Base-by-base conservation (phyloP, 768 basidiomycete genomes). In the Holtermanniella nyarrowii region DNA sequence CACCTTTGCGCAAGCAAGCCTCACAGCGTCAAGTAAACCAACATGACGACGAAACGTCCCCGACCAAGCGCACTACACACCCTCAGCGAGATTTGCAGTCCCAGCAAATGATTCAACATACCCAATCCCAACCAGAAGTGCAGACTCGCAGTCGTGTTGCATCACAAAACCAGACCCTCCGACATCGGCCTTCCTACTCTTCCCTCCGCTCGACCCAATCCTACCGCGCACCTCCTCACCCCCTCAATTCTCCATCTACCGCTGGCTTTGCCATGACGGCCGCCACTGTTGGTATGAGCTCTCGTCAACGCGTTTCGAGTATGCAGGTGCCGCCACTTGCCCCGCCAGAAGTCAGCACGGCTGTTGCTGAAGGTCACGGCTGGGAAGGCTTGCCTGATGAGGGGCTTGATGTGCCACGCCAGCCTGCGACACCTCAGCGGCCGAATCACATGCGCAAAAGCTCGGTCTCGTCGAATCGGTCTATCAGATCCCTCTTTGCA, bases 181-280 rank as follows among this genome's bases (percentile, higher is more conserved):
- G 59, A 10, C 65, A 67, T 43, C 53, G 61, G 10, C 52, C 53
- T 26, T 67, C 65, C 18, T 57, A 62, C 41, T 64, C 63, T 10
- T 67, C 65, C 14, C 54, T 67, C 13, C 60, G 65, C 4, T 67
- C 65, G 10, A 59, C 64, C 22, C 65, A 67, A 43, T 67, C 65
- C 10, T 54, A 64, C 22, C 58, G 65, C 5, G 65, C 65, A 2
- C 65, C 65, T 22, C 65, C 65, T 4, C 65, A 67, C 47, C 65
- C 65, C 3, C 56, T 67, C 31, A 67, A 67, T 27, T 67, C 65
- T 10, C 62, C 65, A 16, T 16, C 31, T 7, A 7, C 31, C 7
- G 31, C 31, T 16, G 16, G 10, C 31, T 37, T 7, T 37, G 31
- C 10, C 16, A 16, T 16, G 7, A 16, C 31, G 31, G 31, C 31